phyloP scores from a whole-genome alignment of 352 stramenopile genomes.

The Pythium rishiriense region DNA sequence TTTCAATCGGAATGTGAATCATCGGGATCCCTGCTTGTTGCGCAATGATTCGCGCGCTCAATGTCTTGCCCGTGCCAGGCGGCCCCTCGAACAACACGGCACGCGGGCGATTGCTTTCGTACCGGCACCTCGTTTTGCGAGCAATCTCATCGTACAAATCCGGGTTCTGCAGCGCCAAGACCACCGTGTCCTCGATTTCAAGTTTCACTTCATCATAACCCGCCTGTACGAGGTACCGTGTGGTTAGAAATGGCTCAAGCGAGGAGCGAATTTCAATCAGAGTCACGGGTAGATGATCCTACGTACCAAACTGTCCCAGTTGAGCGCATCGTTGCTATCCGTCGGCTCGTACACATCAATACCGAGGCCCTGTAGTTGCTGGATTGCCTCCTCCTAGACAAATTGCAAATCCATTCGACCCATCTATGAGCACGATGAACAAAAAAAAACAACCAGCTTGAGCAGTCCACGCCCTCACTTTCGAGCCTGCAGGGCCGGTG shows the following conservation, averaged over 20 bases:
- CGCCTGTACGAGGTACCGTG: constrained; percentile 38
- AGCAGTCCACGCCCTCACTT: constrained; percentile 34
- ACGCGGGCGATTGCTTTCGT: constrained; percentile 88
- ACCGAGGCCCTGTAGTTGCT: constrained; percentile 74
- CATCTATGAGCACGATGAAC: neutral
- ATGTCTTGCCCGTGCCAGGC: constrained; percentile 93
- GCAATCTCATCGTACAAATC: constrained; percentile 91
- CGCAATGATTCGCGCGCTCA: constrained; percentile 93
- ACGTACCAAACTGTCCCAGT: constrained; percentile 80
- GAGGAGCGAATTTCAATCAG: too few species aligned
- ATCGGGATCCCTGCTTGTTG: constrained; percentile 91
- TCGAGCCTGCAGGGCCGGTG: constrained; percentile 34
- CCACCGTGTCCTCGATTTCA: constrained; percentile 92
- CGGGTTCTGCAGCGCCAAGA: constrained; percentile 90
- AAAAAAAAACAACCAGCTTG: neutral
- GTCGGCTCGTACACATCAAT: constrained; percentile 81
- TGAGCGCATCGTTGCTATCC: constrained; percentile 57
- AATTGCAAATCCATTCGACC: neutral
- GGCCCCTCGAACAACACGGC: constrained; percentile 93
- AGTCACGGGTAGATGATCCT: too few species aligned
- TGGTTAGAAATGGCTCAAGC: too few species aligned
- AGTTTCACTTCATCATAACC: constrained; percentile 90
- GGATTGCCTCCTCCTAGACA: constrained; percentile 70
- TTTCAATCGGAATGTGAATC: constrained; percentile 94
- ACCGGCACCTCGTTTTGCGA: constrained; percentile 85